Percentiles rank a stretch among this genome's conserved stretches.
Conservation (phyloP, 768 basidiomycete genomes). For the Termitomyces heimii region DNA sequence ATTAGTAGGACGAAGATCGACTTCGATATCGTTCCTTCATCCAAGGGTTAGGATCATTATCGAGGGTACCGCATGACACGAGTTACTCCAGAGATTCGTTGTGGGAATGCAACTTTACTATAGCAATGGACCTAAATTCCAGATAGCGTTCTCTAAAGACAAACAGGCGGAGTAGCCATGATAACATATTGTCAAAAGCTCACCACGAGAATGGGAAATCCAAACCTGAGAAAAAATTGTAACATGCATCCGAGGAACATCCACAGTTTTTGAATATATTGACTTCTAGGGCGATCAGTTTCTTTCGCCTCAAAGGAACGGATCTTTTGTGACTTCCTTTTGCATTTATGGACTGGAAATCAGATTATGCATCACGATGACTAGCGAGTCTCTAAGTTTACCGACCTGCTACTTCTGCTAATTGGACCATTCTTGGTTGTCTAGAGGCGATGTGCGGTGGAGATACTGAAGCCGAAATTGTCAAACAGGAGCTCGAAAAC, state of each 20-base stretch:
- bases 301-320: background rate
- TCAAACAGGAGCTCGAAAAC: background rate
- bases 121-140: background rate
- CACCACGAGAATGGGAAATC: background rate
- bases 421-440: background rate
- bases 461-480: background rate
- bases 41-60: too few species aligned
- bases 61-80: background rate
- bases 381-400: too few species aligned
- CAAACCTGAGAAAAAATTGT: background rate
- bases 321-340: background rate
- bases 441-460: background rate
- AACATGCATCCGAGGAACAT: slow-evolving; percentile 5
- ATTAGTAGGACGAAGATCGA: background rate
- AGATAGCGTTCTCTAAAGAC: background rate
- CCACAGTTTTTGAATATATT: background rate
- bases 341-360: background rate
- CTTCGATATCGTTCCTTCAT: background rate
- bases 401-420: background rate
- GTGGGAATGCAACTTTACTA: background rate
- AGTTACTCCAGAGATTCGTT: background rate
- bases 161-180: background rate
- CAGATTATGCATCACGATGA: background rate
- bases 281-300: background rate
- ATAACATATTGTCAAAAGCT: background rate